Base-by-base conservation (phyloP, 257 asterid species). In the Scutellaria baicalensis region DNA sequence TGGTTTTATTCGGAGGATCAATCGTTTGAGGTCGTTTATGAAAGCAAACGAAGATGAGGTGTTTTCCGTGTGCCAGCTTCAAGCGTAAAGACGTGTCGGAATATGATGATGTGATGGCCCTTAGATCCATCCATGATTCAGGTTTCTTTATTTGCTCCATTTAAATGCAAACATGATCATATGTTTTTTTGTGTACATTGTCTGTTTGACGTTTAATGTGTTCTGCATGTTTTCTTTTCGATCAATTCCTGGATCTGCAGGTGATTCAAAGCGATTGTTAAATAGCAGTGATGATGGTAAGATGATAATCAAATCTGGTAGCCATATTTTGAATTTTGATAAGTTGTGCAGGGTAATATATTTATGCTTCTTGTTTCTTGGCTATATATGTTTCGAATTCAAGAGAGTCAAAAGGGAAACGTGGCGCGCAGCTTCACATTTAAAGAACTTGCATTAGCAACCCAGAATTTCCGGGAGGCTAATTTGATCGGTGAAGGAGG, bases 401-500 rank as follows among this genome's bases (percentile, higher is more conserved):
- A 59, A 83, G 93, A 50, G 52, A 59, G 27, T 62, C 70, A 36
- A 68, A 75, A 71, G 56, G 78, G 59, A 67, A 78, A 74, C 71
- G 81, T 72, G 27, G 98, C 96, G 6, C 79, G 84, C 8, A 85
- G 89, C 86, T 90, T 90, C 85, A 61, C 96, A 0, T 82, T 86
- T 74, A 85, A 81, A 77, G 98, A 92, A 67, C 93, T 92, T 1
- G 84, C 88, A 12, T 4, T 31, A 38, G 96, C 91, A 6, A 90
- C 98, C 6, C 87, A 86, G 78, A 85, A 86, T 71, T 92, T 92
- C 35, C 74, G 73, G 76, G 96, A 82, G 45, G 78, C 88, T 8
- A 92, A 92, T 83, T 56, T 88, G 83, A 83, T 93, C 3, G 98
- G 98, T 4, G 98, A 93, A 80, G 98, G 98, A 5, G 97, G 98